Evolutionary conservation across 202 grass and related monocot species (phyloP), one percentile per base, ranked within the genome.

Genomic region (Digitaria exilis): DNA sequence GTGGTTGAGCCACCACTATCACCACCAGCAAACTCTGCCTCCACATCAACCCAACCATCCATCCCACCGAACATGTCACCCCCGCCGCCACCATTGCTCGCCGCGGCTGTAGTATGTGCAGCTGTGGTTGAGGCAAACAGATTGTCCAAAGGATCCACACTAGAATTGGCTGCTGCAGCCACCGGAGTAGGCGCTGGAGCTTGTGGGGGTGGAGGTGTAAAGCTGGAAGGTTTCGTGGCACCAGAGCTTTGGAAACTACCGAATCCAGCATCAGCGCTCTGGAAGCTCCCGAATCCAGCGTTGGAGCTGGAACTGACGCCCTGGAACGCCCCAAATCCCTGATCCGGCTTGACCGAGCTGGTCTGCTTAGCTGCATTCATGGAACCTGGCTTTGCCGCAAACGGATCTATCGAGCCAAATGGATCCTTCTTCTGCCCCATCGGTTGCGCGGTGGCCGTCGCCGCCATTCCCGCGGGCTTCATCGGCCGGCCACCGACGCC

Each of bases 1-100:
- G 89, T 94, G 66, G 96, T 99, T 62, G 87, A 21, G 9, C 77
- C 85, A 65, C 89, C 62, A 1, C 66, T 89, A 29, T 99, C 93
- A 66, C 84, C 86, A 42, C 41, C 87, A 62, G 78, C 88, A 57
- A 91, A 96, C 16, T 99, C 93, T 3, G 93, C 85, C 65, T 85
- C 92, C 78, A 89, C 82, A 64, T 82, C 85, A 30, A 96, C 96
- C 96, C 96, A 99, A 52, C 88, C 89, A 87, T 93, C 89, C 93
- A 90, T 90, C 72, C 96, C 93, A 67, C 84, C 86, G 62, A 94
- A 92, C 82, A 89, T 88, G 84, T 87, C 84, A 84, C 84, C 84
- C 5, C 79, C 84, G 2, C 74, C 60, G n/a, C 46, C 42, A 44
- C 69, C 87, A 76, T 85, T 86, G 42, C 87, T 86, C 0, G 77